Conservation (phyloP, 1,139 yeast genomes). For the Suhomyces taliae region DNA sequence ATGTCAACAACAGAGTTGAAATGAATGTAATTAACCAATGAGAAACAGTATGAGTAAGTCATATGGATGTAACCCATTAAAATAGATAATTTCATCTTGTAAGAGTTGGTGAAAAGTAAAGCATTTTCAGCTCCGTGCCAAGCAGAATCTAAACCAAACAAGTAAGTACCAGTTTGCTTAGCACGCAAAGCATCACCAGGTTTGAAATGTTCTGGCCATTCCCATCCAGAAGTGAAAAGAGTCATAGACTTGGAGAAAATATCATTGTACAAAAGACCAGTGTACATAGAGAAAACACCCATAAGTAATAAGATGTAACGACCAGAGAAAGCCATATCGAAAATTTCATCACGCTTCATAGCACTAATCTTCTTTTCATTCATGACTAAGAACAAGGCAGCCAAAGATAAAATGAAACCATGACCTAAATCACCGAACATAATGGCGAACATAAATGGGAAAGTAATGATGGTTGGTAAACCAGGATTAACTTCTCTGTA, state of each 20-base stretch:
- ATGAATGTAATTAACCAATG: constrained; percentile 62
- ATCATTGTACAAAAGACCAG: constrained; percentile 77
- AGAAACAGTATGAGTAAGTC: constrained; percentile 71
- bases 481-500: constrained; percentile 83
- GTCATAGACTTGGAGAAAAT: constrained; percentile 77
- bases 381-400: constrained; percentile 58
- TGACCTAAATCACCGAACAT: constrained; percentile 90
- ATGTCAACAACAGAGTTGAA: constrained; percentile 64
- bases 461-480: constrained; percentile 73
- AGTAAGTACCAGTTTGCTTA: constrained; percentile 55
- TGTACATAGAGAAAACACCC: constrained; percentile 79
- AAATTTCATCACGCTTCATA: constrained; percentile 73
- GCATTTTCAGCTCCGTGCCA: constrained; percentile 87
- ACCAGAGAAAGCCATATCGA: constrained; percentile 79
- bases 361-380: constrained; percentile 59
- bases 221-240: constrained; percentile 71
- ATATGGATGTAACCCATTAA: constrained; percentile 79
- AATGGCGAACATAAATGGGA: constrained; percentile 84
- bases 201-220: constrained; percentile 61
- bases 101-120: constrained; percentile 71
- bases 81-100: constrained; percentile 78
- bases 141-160: constrained; percentile 69
- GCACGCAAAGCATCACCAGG: constrained; percentile 61
- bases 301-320: constrained; percentile 70
- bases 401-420: constrained; percentile 63